These are phyloP conservation scores for Tulasnella sp. DNA, from an alignment of 768 basidiomycete genomes.

Conservation along the genomic window DNA sequence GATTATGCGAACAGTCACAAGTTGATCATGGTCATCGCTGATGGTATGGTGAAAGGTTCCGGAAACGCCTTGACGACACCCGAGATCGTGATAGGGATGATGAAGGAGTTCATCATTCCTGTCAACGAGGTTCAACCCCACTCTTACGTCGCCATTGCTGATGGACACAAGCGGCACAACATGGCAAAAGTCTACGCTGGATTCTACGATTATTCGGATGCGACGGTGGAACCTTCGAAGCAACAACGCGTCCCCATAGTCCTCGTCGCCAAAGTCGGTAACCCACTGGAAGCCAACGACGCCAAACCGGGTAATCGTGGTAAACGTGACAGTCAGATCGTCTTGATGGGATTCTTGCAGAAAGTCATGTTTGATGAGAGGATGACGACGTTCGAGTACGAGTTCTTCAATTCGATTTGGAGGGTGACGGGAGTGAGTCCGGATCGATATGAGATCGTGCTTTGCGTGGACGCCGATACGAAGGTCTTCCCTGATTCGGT, in stretches of 20 bases:
- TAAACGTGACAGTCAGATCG: slow-evolving; percentile 96
- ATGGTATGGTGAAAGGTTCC: slow-evolving; percentile 96
- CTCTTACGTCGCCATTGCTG: slow-evolving; percentile 96
- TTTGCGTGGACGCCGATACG: slow-evolving; percentile 96
- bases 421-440: slow-evolving; percentile 89
- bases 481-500: slow-evolving; percentile 98
- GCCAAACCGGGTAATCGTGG: slow-evolving; percentile 96
- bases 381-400: slow-evolving; percentile 99
- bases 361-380: slow-evolving; percentile 99
- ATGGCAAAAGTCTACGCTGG: slow-evolving; percentile 99
- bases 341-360: slow-evolving; percentile 95
- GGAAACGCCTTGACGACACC: slow-evolving; percentile 86
- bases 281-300: slow-evolving; percentile 79
- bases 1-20: slow-evolving; percentile 99
- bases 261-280: slow-evolving; percentile 91
- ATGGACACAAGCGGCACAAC: slow-evolving; percentile 99
- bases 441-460: slow-evolving; percentile 87
- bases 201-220: slow-evolving; percentile 90
- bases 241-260: slow-evolving; percentile 96
- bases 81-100: slow-evolving; percentile 90
- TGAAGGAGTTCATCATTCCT: slow-evolving; percentile 83
- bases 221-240: slow-evolving; percentile 80
- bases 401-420: slow-evolving; percentile 99
- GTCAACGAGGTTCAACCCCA: slow-evolving; percentile 82
- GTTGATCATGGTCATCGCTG: slow-evolving; percentile 86